These are phyloP conservation scores for Volvox carteri DNA, from an alignment of 163 green algal species.

Conservation along the genomic window DNA sequence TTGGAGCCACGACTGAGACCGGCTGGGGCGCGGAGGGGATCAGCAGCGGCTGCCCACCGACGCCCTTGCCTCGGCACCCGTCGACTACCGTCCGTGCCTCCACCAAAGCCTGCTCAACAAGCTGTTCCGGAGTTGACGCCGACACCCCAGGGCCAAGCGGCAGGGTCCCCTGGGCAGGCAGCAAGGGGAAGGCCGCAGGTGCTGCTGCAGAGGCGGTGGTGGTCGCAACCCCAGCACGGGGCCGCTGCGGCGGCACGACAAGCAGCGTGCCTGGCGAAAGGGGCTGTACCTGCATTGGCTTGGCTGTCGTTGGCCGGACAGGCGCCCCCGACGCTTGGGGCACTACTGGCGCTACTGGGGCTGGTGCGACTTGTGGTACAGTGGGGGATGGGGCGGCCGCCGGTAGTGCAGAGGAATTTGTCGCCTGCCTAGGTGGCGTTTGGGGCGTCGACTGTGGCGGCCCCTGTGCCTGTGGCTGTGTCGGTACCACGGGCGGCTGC, in stretches of 20 bases:
- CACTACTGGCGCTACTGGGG: neutral
- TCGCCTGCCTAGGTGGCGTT: constrained; percentile 2
- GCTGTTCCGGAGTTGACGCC: neutral
- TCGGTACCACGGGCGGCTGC: neutral
- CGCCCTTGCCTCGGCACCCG: neutral
- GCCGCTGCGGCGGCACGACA: neutral
- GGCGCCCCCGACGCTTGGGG: neutral
- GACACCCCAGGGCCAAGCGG: neutral
- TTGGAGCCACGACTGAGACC: neutral
- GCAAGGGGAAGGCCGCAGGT: neutral
- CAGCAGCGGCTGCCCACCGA: neutral
- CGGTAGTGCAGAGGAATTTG: neutral
- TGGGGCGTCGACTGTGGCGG: neutral
- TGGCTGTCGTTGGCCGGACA: neutral
- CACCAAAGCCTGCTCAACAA: neutral
- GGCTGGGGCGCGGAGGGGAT: neutral
- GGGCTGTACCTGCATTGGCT: neutral
- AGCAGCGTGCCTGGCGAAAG: neutral
- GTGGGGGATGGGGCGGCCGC: neutral
- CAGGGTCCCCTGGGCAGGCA: neutral
- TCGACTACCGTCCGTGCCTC: constrained; percentile 41
- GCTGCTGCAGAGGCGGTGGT: neutral
- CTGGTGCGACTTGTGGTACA: neutral
- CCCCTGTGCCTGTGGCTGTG: neutral
- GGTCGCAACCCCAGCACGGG: neutral